Base-by-base conservation (phyloP, 2,329 filamentous ascomycete species). In the Colletotrichum sp. region DNA sequence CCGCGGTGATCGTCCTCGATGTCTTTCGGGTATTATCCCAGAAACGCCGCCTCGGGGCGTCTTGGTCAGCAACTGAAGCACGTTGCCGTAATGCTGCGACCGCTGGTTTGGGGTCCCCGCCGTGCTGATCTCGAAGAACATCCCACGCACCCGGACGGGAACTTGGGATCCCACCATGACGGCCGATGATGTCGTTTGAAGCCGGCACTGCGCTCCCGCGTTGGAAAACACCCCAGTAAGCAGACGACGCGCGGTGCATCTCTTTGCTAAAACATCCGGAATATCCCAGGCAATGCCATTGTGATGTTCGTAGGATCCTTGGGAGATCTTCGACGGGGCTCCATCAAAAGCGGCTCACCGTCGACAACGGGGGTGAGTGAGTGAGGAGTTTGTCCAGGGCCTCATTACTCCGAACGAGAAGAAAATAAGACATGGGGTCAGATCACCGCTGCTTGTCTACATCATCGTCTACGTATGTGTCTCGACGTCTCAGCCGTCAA, bases 181-280 rank as follows among this genome's bases (percentile, higher is more conserved):
- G 71, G 71, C 38, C 60, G 65, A 76, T 74, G 74, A 76, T 76
- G 74, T 74, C 70, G 74, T 43, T 76, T 48, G 71, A 34, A 67
- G 69, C 68, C 68, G 72, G 68, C 68, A 72, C 52, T 72, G 61
- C 26, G 18, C n/a, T 58, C 48, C 32, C 48, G 18, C 21, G 43
- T 58, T 38, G 30, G 48, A 32, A 10, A 30, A 28, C 48, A 13
- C 32, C 30, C 43, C 30, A 18, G 26, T 15, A 16, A 18, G 6
- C 28, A 18, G 43, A 10, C 15, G 16, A 30, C 26, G 15, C 48
- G 36, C 36, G 24, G 43, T 55, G 30, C 28, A 32, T n/a, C 43
- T n/a, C 32, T 34, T 38, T 38, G 48, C 66, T 34, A 58, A 68
- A 28, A 36, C 26, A 38, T 28, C 52, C 66, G 48, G 48, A n/a